Conservation (phyloP, 768 basidiomycete species). For the Podaxis carcinomalis region DNA sequence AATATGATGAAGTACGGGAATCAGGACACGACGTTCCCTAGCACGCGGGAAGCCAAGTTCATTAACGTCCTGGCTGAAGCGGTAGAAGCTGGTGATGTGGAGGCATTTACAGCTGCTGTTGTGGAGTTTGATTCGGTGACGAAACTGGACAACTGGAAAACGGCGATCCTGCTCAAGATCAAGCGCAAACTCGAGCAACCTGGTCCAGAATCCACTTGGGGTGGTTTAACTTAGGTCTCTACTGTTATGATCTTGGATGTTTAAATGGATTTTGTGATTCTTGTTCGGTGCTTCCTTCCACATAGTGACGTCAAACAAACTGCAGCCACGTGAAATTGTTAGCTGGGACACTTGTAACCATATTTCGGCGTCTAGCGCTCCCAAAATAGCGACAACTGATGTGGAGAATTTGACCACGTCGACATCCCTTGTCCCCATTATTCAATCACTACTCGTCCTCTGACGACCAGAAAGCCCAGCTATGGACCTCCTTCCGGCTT, state of each 20-base stretch:
- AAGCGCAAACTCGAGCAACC: constrained; percentile 42
- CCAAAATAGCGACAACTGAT: constrained; percentile 3
- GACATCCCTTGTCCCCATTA: neutral
- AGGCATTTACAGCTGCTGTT: constrained; percentile 79
- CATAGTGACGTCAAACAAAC: constrained; percentile 1
- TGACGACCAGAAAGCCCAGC: neutral
- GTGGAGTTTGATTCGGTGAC: constrained; percentile 89
- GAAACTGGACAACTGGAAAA: constrained; percentile 97
- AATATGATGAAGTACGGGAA: constrained; percentile 73
- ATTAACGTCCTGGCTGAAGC: constrained; percentile 74
- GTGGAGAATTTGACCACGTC: constrained; percentile 13
- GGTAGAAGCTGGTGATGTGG: constrained; percentile 42
- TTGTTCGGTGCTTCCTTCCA: neutral
- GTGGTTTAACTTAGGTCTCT: constrained; percentile 1
- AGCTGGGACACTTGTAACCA: too few relatives aligned
- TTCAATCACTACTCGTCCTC: neutral
- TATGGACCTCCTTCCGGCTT: constrained; percentile 45
- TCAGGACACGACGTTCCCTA: constrained; percentile 82
- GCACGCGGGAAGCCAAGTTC: constrained; percentile 93
- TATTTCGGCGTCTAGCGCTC: neutral
- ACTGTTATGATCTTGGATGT: neutral
- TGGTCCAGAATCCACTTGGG: constrained; percentile 3
- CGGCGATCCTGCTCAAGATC: constrained; percentile 81
- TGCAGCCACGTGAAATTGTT: neutral
- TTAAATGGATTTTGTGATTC: neutral